Evolutionary conservation across 108 stramenopile genomes (phyloP).

Genomic region (Hondaea fermentalgiana): DNA sequence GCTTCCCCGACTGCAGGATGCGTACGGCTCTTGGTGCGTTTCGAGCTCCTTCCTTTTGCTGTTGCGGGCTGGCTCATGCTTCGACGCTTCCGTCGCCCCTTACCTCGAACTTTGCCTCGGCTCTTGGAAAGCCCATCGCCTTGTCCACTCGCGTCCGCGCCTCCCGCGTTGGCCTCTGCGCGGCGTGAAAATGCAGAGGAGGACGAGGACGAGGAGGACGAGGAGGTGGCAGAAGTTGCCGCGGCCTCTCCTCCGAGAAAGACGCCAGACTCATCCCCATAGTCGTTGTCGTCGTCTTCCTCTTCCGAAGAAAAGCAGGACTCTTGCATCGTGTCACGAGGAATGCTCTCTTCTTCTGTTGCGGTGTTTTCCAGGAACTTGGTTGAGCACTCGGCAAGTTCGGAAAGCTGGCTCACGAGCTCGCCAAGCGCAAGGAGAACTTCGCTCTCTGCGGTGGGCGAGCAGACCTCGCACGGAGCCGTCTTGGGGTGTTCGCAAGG

Average conservation of each 20-base stretch:
- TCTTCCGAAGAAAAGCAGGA: not conserved
- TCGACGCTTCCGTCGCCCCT: not conserved
- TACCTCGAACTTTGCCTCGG: not conserved
- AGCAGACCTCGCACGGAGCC: not conserved
- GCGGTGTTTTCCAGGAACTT: not conserved
- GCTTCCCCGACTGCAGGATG: not conserved
- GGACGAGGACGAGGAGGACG: too few species aligned
- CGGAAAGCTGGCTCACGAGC: not conserved
- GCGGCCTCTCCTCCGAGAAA: too few species aligned
- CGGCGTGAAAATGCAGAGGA: too few species aligned
- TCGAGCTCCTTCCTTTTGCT: not conserved
- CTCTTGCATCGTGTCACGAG: not conserved
- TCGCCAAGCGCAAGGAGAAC: not conserved
- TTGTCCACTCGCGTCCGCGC: not conserved
- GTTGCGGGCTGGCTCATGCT: not conserved
- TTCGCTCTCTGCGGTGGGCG: not conserved
- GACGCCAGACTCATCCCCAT: not conserved
- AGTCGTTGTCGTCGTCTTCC: not conserved
- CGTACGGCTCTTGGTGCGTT: not conserved
- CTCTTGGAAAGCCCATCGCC: not conserved
- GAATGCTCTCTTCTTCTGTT: not conserved
- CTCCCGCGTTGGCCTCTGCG: not conserved
- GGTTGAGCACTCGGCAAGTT: not conserved
- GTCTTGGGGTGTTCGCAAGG: not conserved
- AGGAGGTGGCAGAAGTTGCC: too few species aligned